Conservation (phyloP, 164 flowering plant genomes). For the Dillenia suffruticosa region DNA sequence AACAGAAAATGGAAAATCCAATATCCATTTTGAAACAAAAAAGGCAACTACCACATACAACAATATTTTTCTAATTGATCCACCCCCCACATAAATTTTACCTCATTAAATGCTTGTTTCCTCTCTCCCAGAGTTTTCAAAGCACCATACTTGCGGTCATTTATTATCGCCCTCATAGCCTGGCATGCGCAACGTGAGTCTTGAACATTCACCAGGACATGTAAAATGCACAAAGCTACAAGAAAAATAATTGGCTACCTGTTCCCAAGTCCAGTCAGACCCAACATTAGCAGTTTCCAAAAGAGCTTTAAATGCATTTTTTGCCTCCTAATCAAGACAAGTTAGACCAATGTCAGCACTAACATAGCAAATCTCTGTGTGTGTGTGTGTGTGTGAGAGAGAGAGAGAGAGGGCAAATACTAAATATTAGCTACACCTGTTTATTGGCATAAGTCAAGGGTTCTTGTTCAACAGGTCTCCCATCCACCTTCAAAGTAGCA, state of each 20-base stretch:
- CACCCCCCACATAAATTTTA: constrained; percentile 12
- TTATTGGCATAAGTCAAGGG: constrained; percentile 74
- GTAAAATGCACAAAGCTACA: background rate
- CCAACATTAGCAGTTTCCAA: constrained; percentile 87
- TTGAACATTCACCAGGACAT: no score
- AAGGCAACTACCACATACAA: no score
- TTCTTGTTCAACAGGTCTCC: constrained; percentile 73
- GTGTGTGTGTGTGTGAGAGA: no score
- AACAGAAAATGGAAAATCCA: no score
- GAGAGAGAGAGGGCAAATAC: background rate
- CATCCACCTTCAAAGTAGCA: constrained; percentile 54
- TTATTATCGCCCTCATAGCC: constrained; percentile 87
- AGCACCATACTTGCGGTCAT: constrained; percentile 95
- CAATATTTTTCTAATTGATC: no score
- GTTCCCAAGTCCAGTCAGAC: constrained; percentile 99
- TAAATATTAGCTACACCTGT: constrained; percentile 38
- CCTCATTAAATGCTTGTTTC: constrained; percentile 99
- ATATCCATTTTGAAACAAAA: no score
- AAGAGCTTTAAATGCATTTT: constrained; percentile 86
- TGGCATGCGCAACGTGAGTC: constrained; percentile 10
- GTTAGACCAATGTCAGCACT: background rate
- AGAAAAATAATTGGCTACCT: constrained; percentile 34
- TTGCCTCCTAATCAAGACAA: constrained; percentile 69
- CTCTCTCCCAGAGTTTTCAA: constrained; percentile 92
- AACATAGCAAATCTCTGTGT: no score